A percentile compares a stretch with the other conserved stretches of the same genome.
phyloP scores from a whole-genome alignment of 2,329 filamentous ascomycete genomes.

The Chaetothyriales sp. region DNA sequence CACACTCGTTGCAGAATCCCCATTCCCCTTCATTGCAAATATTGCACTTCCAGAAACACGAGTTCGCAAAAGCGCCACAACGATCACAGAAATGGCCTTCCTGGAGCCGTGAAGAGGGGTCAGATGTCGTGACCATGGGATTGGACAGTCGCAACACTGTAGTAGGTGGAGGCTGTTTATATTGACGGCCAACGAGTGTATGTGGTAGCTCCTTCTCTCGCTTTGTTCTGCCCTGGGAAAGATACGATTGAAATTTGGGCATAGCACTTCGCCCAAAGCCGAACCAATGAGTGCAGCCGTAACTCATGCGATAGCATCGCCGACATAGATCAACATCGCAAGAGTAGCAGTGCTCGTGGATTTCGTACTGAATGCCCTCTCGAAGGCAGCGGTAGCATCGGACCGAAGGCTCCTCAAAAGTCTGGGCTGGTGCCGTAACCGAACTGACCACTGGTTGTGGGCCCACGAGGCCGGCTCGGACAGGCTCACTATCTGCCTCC shows the following conservation, averaged over 20 bases:
- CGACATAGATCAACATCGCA: slow-evolving; percentile 65
- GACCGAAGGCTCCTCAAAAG: slow-evolving; percentile 49
- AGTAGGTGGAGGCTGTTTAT: slow-evolving; percentile 19
- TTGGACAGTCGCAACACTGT: slow-evolving; percentile 1
- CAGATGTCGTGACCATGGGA: slow-evolving; percentile 17
- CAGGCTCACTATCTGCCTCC: not conserved
- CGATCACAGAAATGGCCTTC: slow-evolving; percentile 71
- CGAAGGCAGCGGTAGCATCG: slow-evolving; percentile 57
- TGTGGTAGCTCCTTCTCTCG: slow-evolving; percentile 38
- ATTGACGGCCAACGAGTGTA: slow-evolving; percentile 34
- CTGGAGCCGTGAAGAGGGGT: slow-evolving; percentile 54
- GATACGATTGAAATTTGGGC: slow-evolving; percentile 46
- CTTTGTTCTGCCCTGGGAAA: slow-evolving; percentile 26
- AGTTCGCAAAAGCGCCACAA: slow-evolving; percentile 58
- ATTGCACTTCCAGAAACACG: slow-evolving; percentile 81
- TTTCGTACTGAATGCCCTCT: slow-evolving; percentile 62
- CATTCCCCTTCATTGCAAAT: slow-evolving; percentile 82
- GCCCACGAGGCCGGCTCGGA: not conserved
- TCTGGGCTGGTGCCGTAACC: not conserved
- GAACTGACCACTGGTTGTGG: slow-evolving; percentile 1
- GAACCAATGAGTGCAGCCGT: slow-evolving; percentile 74
- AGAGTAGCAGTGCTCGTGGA: slow-evolving; percentile 66
- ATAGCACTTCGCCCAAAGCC: slow-evolving; percentile 67
- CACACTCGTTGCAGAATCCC: slow-evolving; percentile 82
- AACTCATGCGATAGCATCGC: slow-evolving; percentile 59